A percentile compares a stretch with the other conserved stretches of the same genome.
Conservation (phyloP, 2,329 filamentous ascomycete species). For the Colletotrichum sp. region DNA sequence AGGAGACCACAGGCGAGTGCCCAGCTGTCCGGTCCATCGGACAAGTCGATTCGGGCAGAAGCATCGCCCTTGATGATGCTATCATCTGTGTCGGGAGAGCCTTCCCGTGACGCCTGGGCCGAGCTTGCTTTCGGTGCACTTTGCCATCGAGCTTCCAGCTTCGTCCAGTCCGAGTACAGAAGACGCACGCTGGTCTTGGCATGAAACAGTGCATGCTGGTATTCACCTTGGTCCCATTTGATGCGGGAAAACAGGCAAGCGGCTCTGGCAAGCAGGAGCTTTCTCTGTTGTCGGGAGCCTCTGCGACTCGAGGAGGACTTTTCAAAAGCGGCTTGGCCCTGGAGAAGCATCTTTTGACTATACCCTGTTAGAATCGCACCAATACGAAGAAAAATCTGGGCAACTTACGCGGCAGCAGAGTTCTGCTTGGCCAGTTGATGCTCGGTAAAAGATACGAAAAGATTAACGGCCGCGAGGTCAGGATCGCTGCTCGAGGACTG, state of each 20-base stretch:
- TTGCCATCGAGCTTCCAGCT: constrained; percentile 42
- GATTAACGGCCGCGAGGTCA: constrained; percentile 49
- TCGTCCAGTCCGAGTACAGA: constrained; percentile 61
- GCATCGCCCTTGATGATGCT: neutral
- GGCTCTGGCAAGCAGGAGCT: constrained; percentile 62
- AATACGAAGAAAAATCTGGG: neutral
- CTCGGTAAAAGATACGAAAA: constrained; percentile 76
- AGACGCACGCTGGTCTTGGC: constrained; percentile 63
- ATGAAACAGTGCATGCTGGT: constrained; percentile 61
- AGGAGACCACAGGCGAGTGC: constrained; percentile 76
- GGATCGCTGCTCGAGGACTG: constrained; percentile 39
- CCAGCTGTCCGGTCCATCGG: constrained; percentile 72
- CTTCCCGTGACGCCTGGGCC: neutral
- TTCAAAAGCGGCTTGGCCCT: constrained; percentile 12
- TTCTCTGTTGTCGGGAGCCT: constrained; percentile 34
- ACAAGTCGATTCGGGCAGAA: constrained; percentile 46
- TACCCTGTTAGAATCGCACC: neutral
- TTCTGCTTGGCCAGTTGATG: constrained; percentile 73
- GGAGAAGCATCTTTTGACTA: constrained; percentile 14
- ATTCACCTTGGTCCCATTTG: constrained; percentile 65
- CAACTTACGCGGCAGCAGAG: constrained; percentile 61
- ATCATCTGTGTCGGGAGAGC: neutral
- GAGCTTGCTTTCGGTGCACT: constrained; percentile 28
- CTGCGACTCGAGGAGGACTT: constrained; percentile 4
- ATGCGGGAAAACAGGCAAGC: constrained; percentile 70